Evolutionary conservation across 331 rosid genomes (phyloP), one percentile per base, ranked within the genome.

Genomic region (Ulmus americana): DNA sequence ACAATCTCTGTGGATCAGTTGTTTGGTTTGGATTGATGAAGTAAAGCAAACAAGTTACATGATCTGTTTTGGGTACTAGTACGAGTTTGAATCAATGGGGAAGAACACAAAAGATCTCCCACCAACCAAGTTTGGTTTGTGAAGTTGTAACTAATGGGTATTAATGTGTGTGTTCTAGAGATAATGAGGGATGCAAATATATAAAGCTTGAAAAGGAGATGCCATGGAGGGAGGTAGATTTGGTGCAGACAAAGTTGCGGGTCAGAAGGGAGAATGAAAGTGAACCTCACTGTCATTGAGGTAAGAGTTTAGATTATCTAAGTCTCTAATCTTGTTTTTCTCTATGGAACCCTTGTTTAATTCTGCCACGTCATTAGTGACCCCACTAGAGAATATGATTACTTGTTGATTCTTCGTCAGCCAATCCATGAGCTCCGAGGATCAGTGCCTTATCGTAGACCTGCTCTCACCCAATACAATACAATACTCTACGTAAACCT

Each of bases 261-360:
- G 67, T 67, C 70, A 53, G 52, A 57, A 61, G 71, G 87, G 80
- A 51, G 35, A 64, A 64, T 7, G 77, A 59, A 65, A 67, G 48
- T 68, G 71, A 81, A 71, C 63, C 79, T 71, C 70, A 61, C 77
- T 61, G 74, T 56, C 77, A 73, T 50, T 15, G 44, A 48, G 14
- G 14, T 45, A 43, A 11, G 7, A 11, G 61, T 56, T 20, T 7
- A 38, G 18, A 50, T 49, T 35, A 11, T 28, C 35, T 28, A 28
- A 0, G 35, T 28, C 35, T 20, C 35, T 50, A 51, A 44, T 18
- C 59, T 49, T 42, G 39, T 57, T 42, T 48, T 16, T 28, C 47
- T 50, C 53, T 5, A 22, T 68, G 55, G 71, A 10, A 39, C 67
- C 39, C 13, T 68, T 38, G 15, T 55, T 64, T 54, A 74, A 72